Evolutionary conservation across 169 alveolate species (phyloP), one percentile per base, ranked within the genome.

Genomic region (Plasmodium billcollinsi): DNA sequence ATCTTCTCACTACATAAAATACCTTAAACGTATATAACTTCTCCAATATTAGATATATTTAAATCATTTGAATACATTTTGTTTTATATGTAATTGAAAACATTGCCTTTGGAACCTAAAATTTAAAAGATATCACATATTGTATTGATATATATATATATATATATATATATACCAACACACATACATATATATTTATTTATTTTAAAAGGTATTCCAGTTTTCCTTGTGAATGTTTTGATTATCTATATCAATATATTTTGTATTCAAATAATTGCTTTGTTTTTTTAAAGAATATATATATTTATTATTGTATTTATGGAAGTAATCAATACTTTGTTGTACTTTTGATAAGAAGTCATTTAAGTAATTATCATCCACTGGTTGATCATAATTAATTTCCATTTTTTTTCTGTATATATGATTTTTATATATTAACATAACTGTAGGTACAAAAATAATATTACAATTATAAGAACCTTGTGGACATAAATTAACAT

Each of bases 211-310:
- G 15, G 90, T 80, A 29, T 80, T 80, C 90, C 90, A 80, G n/a
- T 80, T 80, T 72, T 80, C 90, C 65, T 80, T 80, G 52, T 80
- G 90, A 54, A 80, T 69, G 20, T 80, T 80, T 73, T 80, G 90
- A 49, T 80, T 80, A 45, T 80, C 90, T 12, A 80, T 47, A 26
- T 80, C 90, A 12, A 80, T 80, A 56, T 80, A 80, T 43, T 80
- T 80, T 9, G 90, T 80, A 63, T 80, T 80, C 26, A 80, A 62
- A 62, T 80, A 80, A 70, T 80, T 80, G 74, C 90, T 80, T 49
- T 80, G 85, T 49, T 80, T 80, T 62, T 66, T 54, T 49, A 80
- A 56, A 6, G 54, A 49, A 54, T 80, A 80, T 24, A 80, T 69
- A 69, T 54, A 80, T 49, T 80, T 80, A 69, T 80, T 80, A 33